Percentiles rank a stretch among this genome's conserved stretches.
These are phyloP conservation scores for Termitomyces sp. DNA, from an alignment of 768 basidiomycete genomes.

Conservation along the genomic window DNA sequence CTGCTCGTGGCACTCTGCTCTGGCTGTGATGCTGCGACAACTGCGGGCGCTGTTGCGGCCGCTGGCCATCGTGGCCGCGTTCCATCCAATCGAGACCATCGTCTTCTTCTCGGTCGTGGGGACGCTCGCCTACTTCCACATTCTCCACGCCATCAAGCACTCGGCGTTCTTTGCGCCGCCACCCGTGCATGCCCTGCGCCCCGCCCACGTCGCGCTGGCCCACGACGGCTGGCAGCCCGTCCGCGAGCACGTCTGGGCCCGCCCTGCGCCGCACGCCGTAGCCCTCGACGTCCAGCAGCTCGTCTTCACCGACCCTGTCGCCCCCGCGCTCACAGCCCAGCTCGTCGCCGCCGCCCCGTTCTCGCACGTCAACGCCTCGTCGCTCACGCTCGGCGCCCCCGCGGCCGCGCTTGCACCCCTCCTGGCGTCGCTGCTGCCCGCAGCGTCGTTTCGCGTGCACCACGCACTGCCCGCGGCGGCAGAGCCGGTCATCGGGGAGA, in stretches of 20 bases:
- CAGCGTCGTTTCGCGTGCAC: slow-evolving; percentile 23
- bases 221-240: slow-evolving; percentile 61
- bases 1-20: too few relatives aligned
- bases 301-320: slow-evolving; percentile 42
- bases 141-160: slow-evolving; percentile 86
- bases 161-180: slow-evolving; percentile 70
- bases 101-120: slow-evolving; percentile 85
- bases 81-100: slow-evolving; percentile 83
- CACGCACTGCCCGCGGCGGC: slow-evolving; percentile 24
- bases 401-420: neutral
- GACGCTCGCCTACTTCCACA: slow-evolving; percentile 93
- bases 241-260: slow-evolving; percentile 46
- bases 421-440: slow-evolving; percentile 19
- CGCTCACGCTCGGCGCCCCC: slow-evolving; percentile 39
- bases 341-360: slow-evolving; percentile 11
- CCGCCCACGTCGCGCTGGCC: slow-evolving; percentile 50
- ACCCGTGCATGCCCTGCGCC: slow-evolving; percentile 39
- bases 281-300: slow-evolving; percentile 72
- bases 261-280: slow-evolving; percentile 23
- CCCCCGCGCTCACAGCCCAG: slow-evolving; percentile 27
- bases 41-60: slow-evolving; percentile 64
- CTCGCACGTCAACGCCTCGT: slow-evolving; percentile 24
- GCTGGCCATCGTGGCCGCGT: slow-evolving; percentile 66
- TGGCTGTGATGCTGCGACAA: slow-evolving; percentile 14
- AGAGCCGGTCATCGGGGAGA: slow-evolving; percentile 45